Base-by-base conservation (phyloP, 306 rosid species). In the Acacia confusa region DNA sequence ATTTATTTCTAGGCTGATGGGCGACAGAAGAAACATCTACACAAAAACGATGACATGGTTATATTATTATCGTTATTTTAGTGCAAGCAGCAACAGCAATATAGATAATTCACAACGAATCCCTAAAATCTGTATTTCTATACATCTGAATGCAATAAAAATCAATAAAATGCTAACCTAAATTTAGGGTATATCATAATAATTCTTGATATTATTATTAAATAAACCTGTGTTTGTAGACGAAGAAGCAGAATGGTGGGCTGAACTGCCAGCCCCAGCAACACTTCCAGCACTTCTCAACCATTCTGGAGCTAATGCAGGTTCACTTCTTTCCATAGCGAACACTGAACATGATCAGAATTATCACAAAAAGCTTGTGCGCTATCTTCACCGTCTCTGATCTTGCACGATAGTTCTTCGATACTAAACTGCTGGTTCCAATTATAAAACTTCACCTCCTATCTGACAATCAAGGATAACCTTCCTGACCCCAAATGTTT, bases 261-360 rank as follows among this genome's bases (percentile, higher is more conserved):
- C 81, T 84, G 98, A 92, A 93, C 80, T 90, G 88, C 97, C 91
- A 82, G 89, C 89, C 84, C 94, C 98, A 55, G 97, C 82, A 82
- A 87, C 92, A 87, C 89, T 85, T 88, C 98, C 99, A 76, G 97
- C 70, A 87, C 82, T 88, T 91, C 97, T 93, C 94, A 96, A 88
- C 99, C 99, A 96, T 93, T 96, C 91, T 85, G 99, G 99, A 86
- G 87, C 97, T 89, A 96, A 92, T n/a, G 99, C 47, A 72, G 98
- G 97, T 89, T 96, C 98, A 96, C 99, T 92, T 93, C 89, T 93
- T 85, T 88, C 98, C 99, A 96, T 96, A 87, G 85, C 90, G 92
- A 96, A 85, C 88, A 87, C 88, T 92, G 97, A 92, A 88, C 98
- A 93, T 92, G 84, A 92, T 93, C 87, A 91, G 92, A 80, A 82